These are phyloP conservation scores for Geum urbanum DNA, from an alignment of 306 rosid species.

Conservation along the genomic window DNA sequence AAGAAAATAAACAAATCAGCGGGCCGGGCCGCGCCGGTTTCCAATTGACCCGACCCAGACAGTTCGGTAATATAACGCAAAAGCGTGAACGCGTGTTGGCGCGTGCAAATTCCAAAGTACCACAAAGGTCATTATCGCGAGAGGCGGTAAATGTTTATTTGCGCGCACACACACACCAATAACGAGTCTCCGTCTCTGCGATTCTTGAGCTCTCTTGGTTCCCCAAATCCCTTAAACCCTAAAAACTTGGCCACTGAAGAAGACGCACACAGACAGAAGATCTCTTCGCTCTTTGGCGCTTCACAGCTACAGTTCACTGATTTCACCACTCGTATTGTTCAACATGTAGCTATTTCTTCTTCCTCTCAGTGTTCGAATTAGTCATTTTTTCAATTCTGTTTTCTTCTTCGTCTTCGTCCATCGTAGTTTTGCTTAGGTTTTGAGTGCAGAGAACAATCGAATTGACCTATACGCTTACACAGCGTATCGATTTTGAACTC, in stretches of 20 bases:
- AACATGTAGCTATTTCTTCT: not conserved
- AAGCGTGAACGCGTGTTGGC: not conserved
- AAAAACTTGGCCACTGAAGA: not conserved
- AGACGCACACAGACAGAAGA: not conserved
- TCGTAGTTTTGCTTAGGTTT: not conserved
- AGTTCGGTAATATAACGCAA: not conserved
- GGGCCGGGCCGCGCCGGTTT: not conserved
- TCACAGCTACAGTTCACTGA: not conserved
- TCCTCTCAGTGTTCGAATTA: not conserved
- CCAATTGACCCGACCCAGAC: not conserved
- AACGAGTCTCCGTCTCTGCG: not conserved
- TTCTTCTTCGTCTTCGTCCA: not conserved
- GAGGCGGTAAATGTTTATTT: not conserved
- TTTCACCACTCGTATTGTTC: not conserved
- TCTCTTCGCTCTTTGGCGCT: not conserved
- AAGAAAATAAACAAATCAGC: too few relatives aligned
- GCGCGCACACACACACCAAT: too few relatives aligned
- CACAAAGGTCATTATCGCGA: not conserved
- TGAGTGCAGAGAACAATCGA: not conserved
- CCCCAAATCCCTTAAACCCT: constrained; percentile 15
- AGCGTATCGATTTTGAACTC: not conserved
- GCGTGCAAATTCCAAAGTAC: not conserved
- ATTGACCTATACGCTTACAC: not conserved
- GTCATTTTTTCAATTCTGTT: not conserved
- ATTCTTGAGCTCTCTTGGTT: not conserved